Base-by-base conservation (phyloP, 331 rosid genomes). In the Quercus tomentella region DNA sequence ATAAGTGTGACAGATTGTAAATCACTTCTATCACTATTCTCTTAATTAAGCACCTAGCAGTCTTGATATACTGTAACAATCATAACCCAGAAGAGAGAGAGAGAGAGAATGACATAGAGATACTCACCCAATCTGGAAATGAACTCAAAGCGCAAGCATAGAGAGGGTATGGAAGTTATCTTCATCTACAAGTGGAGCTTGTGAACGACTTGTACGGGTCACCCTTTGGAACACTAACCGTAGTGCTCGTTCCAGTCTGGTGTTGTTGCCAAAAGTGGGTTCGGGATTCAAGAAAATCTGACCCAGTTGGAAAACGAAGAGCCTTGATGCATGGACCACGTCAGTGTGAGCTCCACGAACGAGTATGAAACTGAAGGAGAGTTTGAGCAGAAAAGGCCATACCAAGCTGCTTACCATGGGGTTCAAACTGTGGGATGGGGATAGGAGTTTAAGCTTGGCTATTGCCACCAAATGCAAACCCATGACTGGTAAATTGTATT, bases 281-380 rank as follows among this genome's bases (percentile, higher is more conserved):
- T 85, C 87, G 0, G 55, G 21, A 10, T 57, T 76, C 66, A 81
- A 84, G 4, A 82, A 88, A 3, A 88, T 92, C 25, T 80, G 92
- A 26, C 82, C 65, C 45, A 92, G 28, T 7, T 79, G 89, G 75
- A 92, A 92, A 23, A 88, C 76, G 79, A 90, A 90, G n/a, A 90
- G 80, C 83, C 89, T 87, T 0, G 87, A 79, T 4, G 79, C 81
- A 58, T 83, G 28, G 21, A 82, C 49, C 0, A 81, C 62, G 12
- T 88, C 84, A 17, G 58, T 26, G 75, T n/a, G 82, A 18, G 78
- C 68, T 5, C 81, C 79, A 8, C 79, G 80, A 35, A 83, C 57
- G 26, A 86, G 0, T 30, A 83, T 61, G 72, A 82, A 76, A 49
- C 86, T 79, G 60, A 81, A 31, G 4, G 87, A 68, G 14, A 92